Conservation (phyloP, 768 basidiomycete species). For the Dacryopinax spathularia region DNA sequence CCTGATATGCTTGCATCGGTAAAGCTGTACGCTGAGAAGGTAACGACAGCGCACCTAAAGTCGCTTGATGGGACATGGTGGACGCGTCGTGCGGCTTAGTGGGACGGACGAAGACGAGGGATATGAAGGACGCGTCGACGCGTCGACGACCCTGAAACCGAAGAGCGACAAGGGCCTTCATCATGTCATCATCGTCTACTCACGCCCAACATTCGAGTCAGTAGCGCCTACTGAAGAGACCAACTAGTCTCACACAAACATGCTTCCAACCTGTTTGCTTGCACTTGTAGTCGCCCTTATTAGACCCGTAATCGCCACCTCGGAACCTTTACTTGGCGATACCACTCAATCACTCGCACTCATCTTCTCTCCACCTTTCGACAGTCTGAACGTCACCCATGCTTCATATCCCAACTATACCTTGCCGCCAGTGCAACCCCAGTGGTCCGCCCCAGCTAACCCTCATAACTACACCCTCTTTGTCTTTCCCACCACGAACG, state of each 20-base stretch:
- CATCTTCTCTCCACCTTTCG: constrained; percentile 48
- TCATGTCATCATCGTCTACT: too few species aligned
- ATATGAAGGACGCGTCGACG: too few species aligned
- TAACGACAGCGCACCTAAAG: neutral
- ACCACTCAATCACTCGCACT: constrained; percentile 59
- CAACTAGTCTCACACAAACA: neutral
- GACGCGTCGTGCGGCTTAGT: too few species aligned
- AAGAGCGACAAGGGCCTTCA: too few species aligned
- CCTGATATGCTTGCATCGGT: too few species aligned
- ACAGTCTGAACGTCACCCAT: constrained; percentile 22
- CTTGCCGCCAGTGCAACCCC: constrained; percentile 43
- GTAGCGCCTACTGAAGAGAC: too few species aligned
- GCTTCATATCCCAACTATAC: constrained; percentile 66
- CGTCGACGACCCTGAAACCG: neutral
- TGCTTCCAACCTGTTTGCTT: neutral
- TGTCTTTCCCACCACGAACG: constrained; percentile 32
- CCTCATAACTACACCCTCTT: constrained; percentile 42
- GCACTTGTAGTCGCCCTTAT: neutral
- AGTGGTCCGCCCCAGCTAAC: constrained; percentile 27
- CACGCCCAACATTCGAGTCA: too few species aligned
- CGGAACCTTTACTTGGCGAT: constrained; percentile 51
- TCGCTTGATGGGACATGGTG: neutral
- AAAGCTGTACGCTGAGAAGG: too few species aligned
- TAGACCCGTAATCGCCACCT: neutral
- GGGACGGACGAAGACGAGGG: too few species aligned